These are phyloP conservation scores for Hypoxylon sp. DNA, from an alignment of 2,329 filamentous ascomycete genomes.

Conservation along the genomic window DNA sequence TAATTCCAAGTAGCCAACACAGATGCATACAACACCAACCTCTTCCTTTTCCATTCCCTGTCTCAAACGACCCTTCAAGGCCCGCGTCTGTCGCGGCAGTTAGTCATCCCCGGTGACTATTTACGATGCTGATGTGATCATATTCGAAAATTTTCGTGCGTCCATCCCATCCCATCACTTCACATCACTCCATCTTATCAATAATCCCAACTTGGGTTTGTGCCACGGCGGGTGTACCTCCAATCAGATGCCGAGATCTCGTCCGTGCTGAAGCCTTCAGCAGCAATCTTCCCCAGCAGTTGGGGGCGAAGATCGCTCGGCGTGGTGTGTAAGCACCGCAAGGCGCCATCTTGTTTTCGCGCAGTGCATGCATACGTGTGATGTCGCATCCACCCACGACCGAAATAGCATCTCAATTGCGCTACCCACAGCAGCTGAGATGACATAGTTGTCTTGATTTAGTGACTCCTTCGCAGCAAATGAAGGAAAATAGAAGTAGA, in stretches of 20 bases:
- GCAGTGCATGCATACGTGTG: conserved; percentile 41
- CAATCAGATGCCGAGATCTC: conserved; percentile 33
- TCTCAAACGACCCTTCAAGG: conserved; percentile 8
- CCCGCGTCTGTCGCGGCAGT: conserved; percentile 42
- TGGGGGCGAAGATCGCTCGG: conserved; percentile 17
- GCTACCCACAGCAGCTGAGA: conserved; percentile 22
- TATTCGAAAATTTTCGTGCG: conserved; percentile 26
- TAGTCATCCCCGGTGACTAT: conserved; percentile 34
- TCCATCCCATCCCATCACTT: conserved; percentile 21
- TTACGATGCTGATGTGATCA: conserved; percentile 40
- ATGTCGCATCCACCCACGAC: conserved; percentile 32
- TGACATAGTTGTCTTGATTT: conserved; percentile 31
- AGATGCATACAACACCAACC: conserved; percentile 13
- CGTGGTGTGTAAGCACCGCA: conserved; percentile 17
- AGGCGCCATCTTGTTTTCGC: conserved; percentile 28
- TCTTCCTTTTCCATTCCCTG: conserved; percentile 5
- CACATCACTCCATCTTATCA: conserved; percentile 26
- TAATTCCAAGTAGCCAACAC: conserved; percentile 15
- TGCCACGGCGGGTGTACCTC: conserved; percentile 26
- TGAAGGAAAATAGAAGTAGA: conserved; percentile 14
- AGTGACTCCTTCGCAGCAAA: conserved; percentile 8
- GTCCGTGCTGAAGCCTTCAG: conserved; percentile 29
- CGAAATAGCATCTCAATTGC: conserved; percentile 36
- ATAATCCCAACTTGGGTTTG: conserved; percentile 26
- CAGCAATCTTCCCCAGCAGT: conserved; percentile 11